phyloP scores from a whole-genome alignment of 2,329 filamentous ascomycete species.

The Alternaria viburni region DNA sequence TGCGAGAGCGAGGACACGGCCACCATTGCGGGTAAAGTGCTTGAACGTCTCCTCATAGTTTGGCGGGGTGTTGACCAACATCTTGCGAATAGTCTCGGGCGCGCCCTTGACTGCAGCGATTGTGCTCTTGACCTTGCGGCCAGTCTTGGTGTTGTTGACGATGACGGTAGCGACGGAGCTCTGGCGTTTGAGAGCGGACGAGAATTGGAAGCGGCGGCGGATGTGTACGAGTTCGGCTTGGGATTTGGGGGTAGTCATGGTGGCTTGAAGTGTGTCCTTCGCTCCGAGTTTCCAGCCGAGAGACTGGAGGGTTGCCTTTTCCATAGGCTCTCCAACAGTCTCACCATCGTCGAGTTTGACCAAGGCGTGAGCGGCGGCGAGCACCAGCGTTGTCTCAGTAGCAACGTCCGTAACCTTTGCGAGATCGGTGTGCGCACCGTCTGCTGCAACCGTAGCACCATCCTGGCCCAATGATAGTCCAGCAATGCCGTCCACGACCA shows the following conservation, averaged over 20 bases:
- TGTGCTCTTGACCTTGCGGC: slow-evolving; percentile 79
- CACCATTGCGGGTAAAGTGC: slow-evolving; percentile 94
- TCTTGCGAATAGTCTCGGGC: slow-evolving; percentile 94
- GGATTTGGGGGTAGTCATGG: slow-evolving; percentile 59
- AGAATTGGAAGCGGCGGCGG: slow-evolving; percentile 97
- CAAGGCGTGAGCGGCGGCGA: slow-evolving; percentile 92
- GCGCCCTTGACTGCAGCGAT: slow-evolving; percentile 97
- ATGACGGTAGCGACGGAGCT: slow-evolving; percentile 89
- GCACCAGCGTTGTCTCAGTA: slow-evolving; percentile 86
- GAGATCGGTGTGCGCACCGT: slow-evolving; percentile 84
- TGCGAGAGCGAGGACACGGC: slow-evolving; percentile 88
- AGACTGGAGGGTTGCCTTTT: slow-evolving; percentile 89
- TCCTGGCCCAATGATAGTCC: slow-evolving; percentile 77
- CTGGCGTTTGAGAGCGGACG: slow-evolving; percentile 92
- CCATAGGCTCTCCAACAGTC: slow-evolving; percentile 97
- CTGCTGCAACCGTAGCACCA: slow-evolving; percentile 71
- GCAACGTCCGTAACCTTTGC: slow-evolving; percentile 72
- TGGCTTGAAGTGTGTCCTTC: slow-evolving; percentile 82
- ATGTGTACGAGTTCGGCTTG: slow-evolving; percentile 82
- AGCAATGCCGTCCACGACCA: slow-evolving; percentile 96
- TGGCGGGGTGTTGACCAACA: slow-evolving; percentile 80
- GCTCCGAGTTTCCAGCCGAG: slow-evolving; percentile 92
- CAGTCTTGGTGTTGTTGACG: slow-evolving; percentile 72
- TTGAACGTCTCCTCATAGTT: slow-evolving; percentile 99
- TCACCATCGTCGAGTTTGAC: slow-evolving; percentile 97